Conservation (phyloP, 768 basidiomycete species). For the Collybia mongolica region DNA sequence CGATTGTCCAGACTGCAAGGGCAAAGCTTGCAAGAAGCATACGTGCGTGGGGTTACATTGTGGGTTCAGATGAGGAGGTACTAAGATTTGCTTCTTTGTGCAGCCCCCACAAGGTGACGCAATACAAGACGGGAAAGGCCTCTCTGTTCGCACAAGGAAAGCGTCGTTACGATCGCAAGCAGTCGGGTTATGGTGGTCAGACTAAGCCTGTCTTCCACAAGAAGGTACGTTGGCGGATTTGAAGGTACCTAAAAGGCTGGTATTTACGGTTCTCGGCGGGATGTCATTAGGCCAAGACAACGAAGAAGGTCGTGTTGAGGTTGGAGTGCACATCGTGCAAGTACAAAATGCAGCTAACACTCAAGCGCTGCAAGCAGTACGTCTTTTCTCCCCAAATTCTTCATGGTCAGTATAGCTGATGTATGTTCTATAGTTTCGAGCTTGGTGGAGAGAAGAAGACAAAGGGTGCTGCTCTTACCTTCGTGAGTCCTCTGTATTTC, state of each 20-base stretch:
- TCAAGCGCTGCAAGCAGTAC: slow-evolving; percentile 99
- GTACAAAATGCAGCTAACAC: slow-evolving; percentile 92
- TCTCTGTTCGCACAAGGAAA: slow-evolving; percentile 98
- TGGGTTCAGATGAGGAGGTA: neutral
- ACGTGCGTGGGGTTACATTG: slow-evolving; percentile 57
- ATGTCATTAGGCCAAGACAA: slow-evolving; percentile 80
- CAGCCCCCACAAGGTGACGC: slow-evolving; percentile 98
- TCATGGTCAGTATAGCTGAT: neutral
- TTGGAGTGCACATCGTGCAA: slow-evolving; percentile 98
- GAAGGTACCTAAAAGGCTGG: neutral
- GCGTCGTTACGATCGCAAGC: slow-evolving; percentile 99
- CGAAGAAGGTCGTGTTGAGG: slow-evolving; percentile 99
- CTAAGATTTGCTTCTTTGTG: neutral
- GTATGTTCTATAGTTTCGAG: slow-evolving; percentile 71
- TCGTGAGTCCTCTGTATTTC: slow-evolving; percentile 58
- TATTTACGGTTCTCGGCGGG: neutral
- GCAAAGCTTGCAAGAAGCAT: slow-evolving; percentile 96
- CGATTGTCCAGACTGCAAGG: slow-evolving; percentile 76
- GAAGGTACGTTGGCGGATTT: slow-evolving; percentile 59
- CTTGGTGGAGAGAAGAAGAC: slow-evolving; percentile 99
- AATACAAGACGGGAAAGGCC: slow-evolving; percentile 99
- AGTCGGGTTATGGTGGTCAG: slow-evolving; percentile 99
- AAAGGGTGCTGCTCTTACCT: slow-evolving; percentile 92
- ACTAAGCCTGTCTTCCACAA: slow-evolving; percentile 99
- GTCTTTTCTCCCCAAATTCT: slow-evolving; percentile 26